A percentile compares a stretch with the other conserved stretches of the same genome.
Conservation (phyloP, 2,329 filamentous ascomycete genomes). For the Ophiocordyceps unilateralis region DNA sequence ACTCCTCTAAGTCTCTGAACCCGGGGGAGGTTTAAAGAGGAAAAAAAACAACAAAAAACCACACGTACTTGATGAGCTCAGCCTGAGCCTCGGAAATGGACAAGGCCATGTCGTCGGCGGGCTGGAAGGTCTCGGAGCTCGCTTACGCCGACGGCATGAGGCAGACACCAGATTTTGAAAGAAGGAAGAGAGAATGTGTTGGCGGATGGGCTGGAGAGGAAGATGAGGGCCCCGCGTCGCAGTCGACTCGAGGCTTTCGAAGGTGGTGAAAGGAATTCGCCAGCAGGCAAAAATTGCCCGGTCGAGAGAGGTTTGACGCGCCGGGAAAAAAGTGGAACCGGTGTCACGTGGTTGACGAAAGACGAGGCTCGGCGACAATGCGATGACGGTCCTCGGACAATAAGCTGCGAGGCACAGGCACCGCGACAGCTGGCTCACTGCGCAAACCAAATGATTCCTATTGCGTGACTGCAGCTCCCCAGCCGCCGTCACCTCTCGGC, state of each 20-base stretch:
- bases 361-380: no score
- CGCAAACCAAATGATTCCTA: neutral
- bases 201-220: neutral
- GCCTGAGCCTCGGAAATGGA: conserved; percentile 32
- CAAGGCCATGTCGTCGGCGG: conserved; percentile 15
- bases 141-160: conserved; percentile 5
- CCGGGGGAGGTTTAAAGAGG: neutral
- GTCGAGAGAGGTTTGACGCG: conserved; percentile 5
- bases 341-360: neutral
- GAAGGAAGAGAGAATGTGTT: neutral
- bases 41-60: neutral
- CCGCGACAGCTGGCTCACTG: neutral
- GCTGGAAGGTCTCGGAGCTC: conserved; percentile 1
- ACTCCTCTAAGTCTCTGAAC: neutral
- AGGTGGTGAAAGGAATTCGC: neutral
- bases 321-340: conserved; percentile 6
- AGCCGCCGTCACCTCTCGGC: no score
- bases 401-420: neutral
- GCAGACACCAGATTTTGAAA: neutral
- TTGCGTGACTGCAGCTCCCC: neutral
- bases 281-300: neutral
- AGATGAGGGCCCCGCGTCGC: no score
- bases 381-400: no score
- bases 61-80: conserved; percentile 37
- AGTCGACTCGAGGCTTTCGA: neutral